Conservation (phyloP, 139 green algal genomes). For the Astrephomene gubernaculifera region DNA sequence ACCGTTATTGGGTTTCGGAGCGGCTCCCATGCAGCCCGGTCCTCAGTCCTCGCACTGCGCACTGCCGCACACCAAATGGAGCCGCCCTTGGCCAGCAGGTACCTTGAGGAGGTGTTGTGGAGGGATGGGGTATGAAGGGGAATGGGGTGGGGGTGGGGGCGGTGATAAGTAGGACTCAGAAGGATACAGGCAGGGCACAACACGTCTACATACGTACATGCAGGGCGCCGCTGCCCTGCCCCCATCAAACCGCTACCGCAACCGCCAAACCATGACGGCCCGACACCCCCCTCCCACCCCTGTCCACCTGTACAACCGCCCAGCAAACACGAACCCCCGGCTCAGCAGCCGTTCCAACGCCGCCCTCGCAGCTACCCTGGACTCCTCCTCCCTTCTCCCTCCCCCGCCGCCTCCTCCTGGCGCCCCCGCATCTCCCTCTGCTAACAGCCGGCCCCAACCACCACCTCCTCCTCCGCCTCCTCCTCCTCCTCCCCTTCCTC, state of each 20-base stretch:
- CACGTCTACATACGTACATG: too few species aligned
- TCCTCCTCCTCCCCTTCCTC: background rate
- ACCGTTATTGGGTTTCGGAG: background rate
- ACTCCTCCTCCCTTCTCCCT: background rate
- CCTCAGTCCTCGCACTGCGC: background rate
- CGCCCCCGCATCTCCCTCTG: background rate
- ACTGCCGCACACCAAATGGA: background rate
- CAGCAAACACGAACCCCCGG: background rate
- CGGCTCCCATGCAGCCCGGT: background rate
- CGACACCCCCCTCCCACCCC: too few species aligned
- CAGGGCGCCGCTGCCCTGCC: too few species aligned
- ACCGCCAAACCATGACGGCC: too few species aligned
- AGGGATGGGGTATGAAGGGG: too few species aligned
- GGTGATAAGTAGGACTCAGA: too few species aligned
- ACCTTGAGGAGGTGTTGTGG: background rate
- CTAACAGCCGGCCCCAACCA: too few species aligned
- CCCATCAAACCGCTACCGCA: too few species aligned
- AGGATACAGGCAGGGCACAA: too few species aligned
- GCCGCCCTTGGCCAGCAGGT: background rate
- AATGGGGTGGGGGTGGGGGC: too few species aligned
- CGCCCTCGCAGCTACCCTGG: background rate
- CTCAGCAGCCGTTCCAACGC: background rate
- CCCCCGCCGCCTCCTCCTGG: background rate
- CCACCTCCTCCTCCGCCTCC: background rate
- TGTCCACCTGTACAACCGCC: conserved; percentile 2